Evolutionary conservation across 2,329 filamentous ascomycete species (phyloP), one percentile per base, ranked within the genome.

Genomic region (Colletotrichum filicis): DNA sequence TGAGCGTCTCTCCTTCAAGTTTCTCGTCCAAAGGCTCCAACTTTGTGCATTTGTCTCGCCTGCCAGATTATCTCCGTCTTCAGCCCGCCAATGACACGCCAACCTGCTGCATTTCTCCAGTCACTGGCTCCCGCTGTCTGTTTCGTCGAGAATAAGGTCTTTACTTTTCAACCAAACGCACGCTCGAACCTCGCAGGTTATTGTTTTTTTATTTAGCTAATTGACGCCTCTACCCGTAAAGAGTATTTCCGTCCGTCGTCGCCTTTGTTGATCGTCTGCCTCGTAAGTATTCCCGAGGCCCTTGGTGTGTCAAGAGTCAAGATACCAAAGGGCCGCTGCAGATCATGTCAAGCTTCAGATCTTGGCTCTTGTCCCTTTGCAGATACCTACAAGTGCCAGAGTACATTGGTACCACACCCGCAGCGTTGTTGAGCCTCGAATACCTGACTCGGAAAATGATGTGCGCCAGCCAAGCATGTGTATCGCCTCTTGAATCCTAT

Each of bases 361-460:
- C 65, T 72, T 72, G 58, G 65, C 49, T 35, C 65, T 65, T 57
- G n/a, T 63, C 42, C 19, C 19, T 58, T 30, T 37, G 30, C 60
- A 56, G 59, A 73, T 26, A 46, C 32, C 22, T 59, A 30, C 14
- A 55, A 35, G 28, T 56, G 55, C 42, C 49, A 64, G 56, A 49
- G 59, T 53, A n/a, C 26, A 24, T 57, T 52, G 62, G 42, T n/a
- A 42, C 42, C 55, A 56, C 66, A 73, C 32, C 55, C 32, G 16
- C 66, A 30, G 46, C 59, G 35, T 49, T 56, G 55, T 70, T 61
- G 63, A 71, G 56, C 68, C 66, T 70, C 60, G 53, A 59, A n/a
- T 35, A 42, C 68, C 69, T 68, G 66, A 73, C 70, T 73, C 70
- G 66, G 56, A 35, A 26, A 60, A 42, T 71, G 59, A 63, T 69